Evolutionary conservation across 2,329 filamentous ascomycete genomes (phyloP), one percentile per base, ranked within the genome.

Genomic region (Colletotrichum lupini): DNA sequence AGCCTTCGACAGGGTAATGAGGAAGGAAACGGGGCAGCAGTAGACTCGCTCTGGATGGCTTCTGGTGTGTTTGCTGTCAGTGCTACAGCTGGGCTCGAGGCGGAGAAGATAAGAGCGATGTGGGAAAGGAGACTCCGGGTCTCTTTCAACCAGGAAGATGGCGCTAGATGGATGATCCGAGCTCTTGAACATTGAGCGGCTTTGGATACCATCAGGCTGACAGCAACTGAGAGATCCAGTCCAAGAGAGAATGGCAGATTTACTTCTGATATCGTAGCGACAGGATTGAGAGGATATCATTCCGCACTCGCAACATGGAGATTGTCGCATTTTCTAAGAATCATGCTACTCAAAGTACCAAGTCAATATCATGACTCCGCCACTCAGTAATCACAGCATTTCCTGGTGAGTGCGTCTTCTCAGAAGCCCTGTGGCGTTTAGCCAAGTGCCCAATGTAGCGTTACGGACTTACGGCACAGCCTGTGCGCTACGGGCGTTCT

Each of bases 31-130:
- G 14, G 8, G 11, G 1, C 24, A 4, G 19, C 8, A 12, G 19
- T 22, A 26, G 16, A 16, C 28, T 52, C 53, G 26, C 9, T 65
- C 12, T 55, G 42, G 22, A 16, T 70, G 32, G 46, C 56, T 7
- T 65, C 55, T n/a, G 67, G 67, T 16, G 42, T 69, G n/a, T 70
- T 61, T 19, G 70, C 70, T 14, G 24, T 65, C 24, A 59, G 30
- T 22, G n/a, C 52, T 3, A 22, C 11, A 14, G 58, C 57, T 3
- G 22, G 9, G 22, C 22, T 63, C 3, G n/a, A 1, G 12, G 19
- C 9, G 4, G 9, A 32, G 6, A n/a, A 49, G 9, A 2, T 53
- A 6, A 55, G 32, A 11, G 42, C 5, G 1, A 8, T 28, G n/a
- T 73, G 60, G 60, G 9, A 60, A 19, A 22, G 3, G n/a, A n/a